Evolutionary conservation across 805 yeast genomes (phyloP).

Genomic region (Candida coquimbonensis): DNA sequence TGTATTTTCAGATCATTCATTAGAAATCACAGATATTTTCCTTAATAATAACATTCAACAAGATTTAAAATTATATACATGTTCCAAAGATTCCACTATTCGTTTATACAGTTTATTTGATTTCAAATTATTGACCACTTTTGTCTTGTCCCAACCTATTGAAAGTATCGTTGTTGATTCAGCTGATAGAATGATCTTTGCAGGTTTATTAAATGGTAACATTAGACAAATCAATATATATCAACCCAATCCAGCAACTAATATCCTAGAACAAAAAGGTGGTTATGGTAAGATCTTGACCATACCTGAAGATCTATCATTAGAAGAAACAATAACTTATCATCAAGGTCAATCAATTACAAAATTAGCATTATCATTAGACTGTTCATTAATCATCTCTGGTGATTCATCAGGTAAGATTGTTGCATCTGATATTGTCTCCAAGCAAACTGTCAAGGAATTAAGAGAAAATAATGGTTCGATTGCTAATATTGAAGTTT

Average conservation of each 20-base stretch:
- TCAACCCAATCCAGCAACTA: constrained; percentile 22
- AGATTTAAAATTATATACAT: constrained; percentile 61
- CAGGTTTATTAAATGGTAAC: constrained; percentile 59
- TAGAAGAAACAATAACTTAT: constrained; percentile 44
- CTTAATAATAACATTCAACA: constrained; percentile 43
- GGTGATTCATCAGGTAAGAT: constrained; percentile 73
- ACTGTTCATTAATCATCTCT: constrained; percentile 63
- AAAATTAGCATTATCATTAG: constrained; percentile 54
- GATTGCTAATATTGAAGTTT: constrained; percentile 15
- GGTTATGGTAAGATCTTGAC: constrained; percentile 25
- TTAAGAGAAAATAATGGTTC: constrained; percentile 29
- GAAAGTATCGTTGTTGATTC: constrained; percentile 64
- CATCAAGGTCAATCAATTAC: constrained; percentile 42
- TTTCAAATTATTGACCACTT: constrained; percentile 51
- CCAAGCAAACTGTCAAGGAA: constrained; percentile 61
- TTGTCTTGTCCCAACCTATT: constrained; percentile 56
- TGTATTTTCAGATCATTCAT: constrained; percentile 47
- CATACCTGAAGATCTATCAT: constrained; percentile 40
- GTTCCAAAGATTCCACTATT: constrained; percentile 68
- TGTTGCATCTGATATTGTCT: constrained; percentile 57
- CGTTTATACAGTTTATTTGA: constrained; percentile 54
- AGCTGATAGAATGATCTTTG: constrained; percentile 66
- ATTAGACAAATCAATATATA: constrained; percentile 52
- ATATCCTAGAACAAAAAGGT: constrained; percentile 22
- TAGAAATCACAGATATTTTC: constrained; percentile 44